A percentile compares a stretch with the other conserved stretches of the same genome.
These are phyloP conservation scores for Cordia subcordata DNA, from an alignment of 257 asterid genomes.

Conservation along the genomic window DNA sequence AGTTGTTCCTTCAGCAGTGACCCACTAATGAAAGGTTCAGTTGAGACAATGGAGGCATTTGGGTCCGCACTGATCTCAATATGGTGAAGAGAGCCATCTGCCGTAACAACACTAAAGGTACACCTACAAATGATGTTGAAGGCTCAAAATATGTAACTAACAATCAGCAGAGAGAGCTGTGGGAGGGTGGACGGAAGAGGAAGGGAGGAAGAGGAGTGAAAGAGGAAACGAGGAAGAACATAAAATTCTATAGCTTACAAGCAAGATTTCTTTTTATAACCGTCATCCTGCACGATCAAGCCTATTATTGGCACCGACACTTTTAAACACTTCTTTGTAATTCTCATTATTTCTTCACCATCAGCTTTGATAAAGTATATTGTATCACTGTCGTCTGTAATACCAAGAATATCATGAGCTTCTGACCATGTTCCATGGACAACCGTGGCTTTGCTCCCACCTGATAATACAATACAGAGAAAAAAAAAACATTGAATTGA, in stretches of 20 bases:
- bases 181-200: conserved; percentile 3
- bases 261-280: conserved; percentile 51
- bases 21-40: conserved; percentile 36
- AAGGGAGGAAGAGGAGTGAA: conserved; percentile 19
- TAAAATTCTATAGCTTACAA: conserved; percentile 45
- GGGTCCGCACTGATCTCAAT: conserved; percentile 87
- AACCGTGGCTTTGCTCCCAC: conserved; percentile 46
- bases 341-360: conserved; percentile 90
- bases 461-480: conserved; percentile 32
- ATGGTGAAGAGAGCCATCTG: conserved; percentile 81
- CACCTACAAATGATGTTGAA: conserved; percentile 54
- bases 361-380: conserved; percentile 69
- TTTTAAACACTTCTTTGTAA: conserved; percentile 60
- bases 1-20: conserved; percentile 40
- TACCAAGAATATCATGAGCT: conserved; percentile 85
- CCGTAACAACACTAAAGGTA: conserved; percentile 62
- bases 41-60: conserved; percentile 57
- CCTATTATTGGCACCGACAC: conserved; percentile 63
- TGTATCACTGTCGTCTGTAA: conserved; percentile 68
- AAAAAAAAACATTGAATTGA: background rate
- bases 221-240: conserved; percentile 16
- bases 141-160: conserved; percentile 8
- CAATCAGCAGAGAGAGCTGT: no score
- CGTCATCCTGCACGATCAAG: conserved; percentile 59
- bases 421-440: conserved; percentile 91